A percentile compares a stretch with the other conserved stretches of the same genome.
Evolutionary conservation across 2,329 filamentous ascomycete species (phyloP).

Genomic region (Westerdykella aurantiaca): DNA sequence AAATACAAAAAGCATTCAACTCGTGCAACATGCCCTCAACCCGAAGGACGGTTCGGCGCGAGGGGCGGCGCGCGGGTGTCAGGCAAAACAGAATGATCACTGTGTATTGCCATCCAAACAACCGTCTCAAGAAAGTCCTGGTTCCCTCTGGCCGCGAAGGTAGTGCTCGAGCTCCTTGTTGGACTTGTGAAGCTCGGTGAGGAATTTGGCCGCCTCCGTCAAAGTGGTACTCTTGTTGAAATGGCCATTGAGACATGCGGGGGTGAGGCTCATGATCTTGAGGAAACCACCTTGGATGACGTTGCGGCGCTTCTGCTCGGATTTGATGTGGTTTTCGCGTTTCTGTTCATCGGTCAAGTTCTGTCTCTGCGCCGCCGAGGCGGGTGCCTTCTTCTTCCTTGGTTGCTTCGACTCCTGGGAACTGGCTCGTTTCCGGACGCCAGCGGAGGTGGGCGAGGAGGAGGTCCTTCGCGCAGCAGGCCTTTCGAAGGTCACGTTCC

Average conservation of each 20-base stretch:
- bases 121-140: too few relatives aligned
- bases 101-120: too few relatives aligned
- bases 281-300: slow-evolving; percentile 79
- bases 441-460: slow-evolving; percentile 11
- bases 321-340: slow-evolving; percentile 77
- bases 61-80: too few relatives aligned
- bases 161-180: slow-evolving; percentile 42
- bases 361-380: slow-evolving; percentile 39
- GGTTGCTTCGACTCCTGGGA: slow-evolving; percentile 7
- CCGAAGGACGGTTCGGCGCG: too few relatives aligned
- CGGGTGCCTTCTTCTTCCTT: slow-evolving; percentile 23
- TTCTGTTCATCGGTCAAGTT: slow-evolving; percentile 74
- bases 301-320: slow-evolving; percentile 79
- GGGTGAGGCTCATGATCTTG: slow-evolving; percentile 70
- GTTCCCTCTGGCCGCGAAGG: too few relatives aligned
- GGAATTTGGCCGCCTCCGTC: slow-evolving; percentile 67
- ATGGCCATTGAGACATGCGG: slow-evolving; percentile 65
- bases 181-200: slow-evolving; percentile 65
- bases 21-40: too few relatives aligned
- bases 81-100: too few relatives aligned
- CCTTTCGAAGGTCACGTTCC: slow-evolving; percentile 9
- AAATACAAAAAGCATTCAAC: too few relatives aligned
- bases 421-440: slow-evolving; percentile 17
- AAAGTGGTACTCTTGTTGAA: slow-evolving; percentile 81
- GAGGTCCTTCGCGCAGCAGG: slow-evolving; percentile 14